Base-by-base conservation (phyloP, 345 rosid species). In the Rubroshorea leprosula region DNA sequence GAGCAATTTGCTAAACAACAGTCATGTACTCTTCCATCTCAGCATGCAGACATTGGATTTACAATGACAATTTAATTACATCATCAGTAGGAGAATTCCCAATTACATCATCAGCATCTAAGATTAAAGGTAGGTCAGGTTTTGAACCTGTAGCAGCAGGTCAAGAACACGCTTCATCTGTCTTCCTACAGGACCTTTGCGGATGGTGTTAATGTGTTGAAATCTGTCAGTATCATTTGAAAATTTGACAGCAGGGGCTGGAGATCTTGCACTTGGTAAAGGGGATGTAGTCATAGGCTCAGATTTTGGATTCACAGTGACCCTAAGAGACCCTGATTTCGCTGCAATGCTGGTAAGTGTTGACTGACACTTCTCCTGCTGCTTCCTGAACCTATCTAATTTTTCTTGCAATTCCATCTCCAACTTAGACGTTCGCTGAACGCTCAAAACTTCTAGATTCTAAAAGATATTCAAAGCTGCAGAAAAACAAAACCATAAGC, bases 121-220 rank as follows among this genome's bases (percentile, higher is more conserved):
- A n/a, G n/a, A n/a, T n/a, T n/a, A n/a, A n/a, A n/a, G 1, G 12
- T 35, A 13, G 14, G 14, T 44, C 11, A 50, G 54, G 15, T 21
- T 14, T 26, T 21, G 35, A 24, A 50, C 16, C 26, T 50, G 14
- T 23, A 23, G 26, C 26, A 50, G 54, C 54, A 16, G 22, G 67
- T 83, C 86, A 24, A 90, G 84, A 63, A 90, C 93, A 19, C 86
- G 90, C 73, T 90, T 87, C 56, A 90, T 87, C 75, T 87, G 95
- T 60, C 88, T 82, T 2, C 95, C 95, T 12, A 80, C 88, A 54
- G 87, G 86, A 15, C 73, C 68, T 71, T 84, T 84, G 15, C 95
- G 78, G 1, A 35, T 6, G 11, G 12, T 35, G 41, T 13, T 35
- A 13, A 35, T 35, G 12, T 35, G 41, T 3, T 35, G 41, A 6